phyloP scores from a whole-genome alignment of 139 green algal species.

The Medakamo hakoo region DNA sequence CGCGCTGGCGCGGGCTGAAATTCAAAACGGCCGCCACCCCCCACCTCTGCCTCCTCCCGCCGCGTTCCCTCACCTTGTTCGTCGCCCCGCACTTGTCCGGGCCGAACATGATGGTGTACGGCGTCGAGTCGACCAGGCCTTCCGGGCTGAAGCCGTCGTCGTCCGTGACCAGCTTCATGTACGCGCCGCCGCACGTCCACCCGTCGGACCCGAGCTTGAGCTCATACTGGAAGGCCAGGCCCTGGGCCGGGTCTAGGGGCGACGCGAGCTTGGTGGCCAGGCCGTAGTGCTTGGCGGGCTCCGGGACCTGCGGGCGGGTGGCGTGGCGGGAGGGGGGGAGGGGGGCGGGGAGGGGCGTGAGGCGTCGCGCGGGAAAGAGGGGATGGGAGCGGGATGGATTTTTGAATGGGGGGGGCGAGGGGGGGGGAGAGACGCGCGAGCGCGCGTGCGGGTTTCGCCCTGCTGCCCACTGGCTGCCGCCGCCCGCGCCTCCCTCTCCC shows the following conservation, averaged over 20 bases:
- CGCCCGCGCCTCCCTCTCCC: no score
- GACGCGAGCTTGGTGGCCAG: constrained; percentile 32
- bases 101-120: constrained; percentile 98
- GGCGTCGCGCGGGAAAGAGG: no score
- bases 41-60: no score
- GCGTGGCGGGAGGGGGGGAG: not conserved
- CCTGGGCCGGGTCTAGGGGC: constrained; percentile 29
- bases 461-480: not conserved
- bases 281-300: constrained; percentile 62
- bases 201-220: constrained; percentile 37
- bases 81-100: constrained; percentile 91
- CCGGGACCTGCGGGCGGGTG: constrained; percentile 31
- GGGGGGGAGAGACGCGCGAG: not conserved
- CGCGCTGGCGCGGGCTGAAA: no score
- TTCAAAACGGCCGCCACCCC: no score
- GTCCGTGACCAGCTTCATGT: constrained; percentile 78
- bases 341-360: not conserved
- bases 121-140: constrained; percentile 53
- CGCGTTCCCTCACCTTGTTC: constrained; percentile 41
- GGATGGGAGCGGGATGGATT: no score
- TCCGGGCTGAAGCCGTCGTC: constrained; percentile 30
- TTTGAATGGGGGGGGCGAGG: no score
- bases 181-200: constrained; percentile 65
- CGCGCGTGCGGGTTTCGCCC: not conserved
- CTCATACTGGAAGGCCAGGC: constrained; percentile 54